phyloP scores from a whole-genome alignment of 371 early-diverging fungal species.

The Lichtheimia hyalospora region DNA sequence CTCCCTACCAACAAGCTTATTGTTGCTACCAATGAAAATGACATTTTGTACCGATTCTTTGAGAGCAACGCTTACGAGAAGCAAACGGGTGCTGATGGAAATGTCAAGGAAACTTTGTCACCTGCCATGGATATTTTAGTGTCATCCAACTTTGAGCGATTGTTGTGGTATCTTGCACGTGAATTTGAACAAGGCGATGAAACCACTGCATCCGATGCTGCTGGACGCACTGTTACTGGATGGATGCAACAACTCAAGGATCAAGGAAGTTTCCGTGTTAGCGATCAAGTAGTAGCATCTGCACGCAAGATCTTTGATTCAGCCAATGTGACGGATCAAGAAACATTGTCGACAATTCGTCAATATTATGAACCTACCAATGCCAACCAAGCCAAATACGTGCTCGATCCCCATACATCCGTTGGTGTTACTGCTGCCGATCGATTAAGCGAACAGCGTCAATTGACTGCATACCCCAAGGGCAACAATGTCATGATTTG shows the following conservation, averaged over 20 bases:
- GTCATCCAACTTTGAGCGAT: slow-evolving; percentile 95
- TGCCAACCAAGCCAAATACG: slow-evolving; percentile 58
- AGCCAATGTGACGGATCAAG: slow-evolving; percentile 69
- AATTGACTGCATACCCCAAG: slow-evolving; percentile 28
- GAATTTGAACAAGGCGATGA: slow-evolving; percentile 46
- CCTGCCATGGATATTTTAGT: slow-evolving; percentile 98
- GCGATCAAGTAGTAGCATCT: slow-evolving; percentile 56
- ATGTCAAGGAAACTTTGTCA: slow-evolving; percentile 81
- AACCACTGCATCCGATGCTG: slow-evolving; percentile 30
- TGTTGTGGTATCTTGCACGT: slow-evolving; percentile 86
- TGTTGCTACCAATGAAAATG: slow-evolving; percentile 95
- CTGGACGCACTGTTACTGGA: slow-evolving; percentile 56
- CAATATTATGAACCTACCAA: slow-evolving; percentile 58
- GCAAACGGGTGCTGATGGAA: slow-evolving; percentile 54
- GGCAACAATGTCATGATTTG: slow-evolving; percentile 60
- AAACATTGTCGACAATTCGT: slow-evolving; percentile 77
- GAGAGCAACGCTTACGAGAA: slow-evolving; percentile 82
- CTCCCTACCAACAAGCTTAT: slow-evolving; percentile 82
- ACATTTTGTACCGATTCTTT: slow-evolving; percentile 95
- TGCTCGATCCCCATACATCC: slow-evolving; percentile 96
- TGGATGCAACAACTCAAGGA: slow-evolving; percentile 86
- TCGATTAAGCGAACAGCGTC: slow-evolving; percentile 24
- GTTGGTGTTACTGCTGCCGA: slow-evolving; percentile 92
- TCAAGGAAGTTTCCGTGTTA: slow-evolving; percentile 73
- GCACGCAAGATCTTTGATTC: slow-evolving; percentile 80